Evolutionary conservation across 106 monocot species (phyloP), one percentile per base, ranked within the genome.

Genomic region (Dioscorea alata): DNA sequence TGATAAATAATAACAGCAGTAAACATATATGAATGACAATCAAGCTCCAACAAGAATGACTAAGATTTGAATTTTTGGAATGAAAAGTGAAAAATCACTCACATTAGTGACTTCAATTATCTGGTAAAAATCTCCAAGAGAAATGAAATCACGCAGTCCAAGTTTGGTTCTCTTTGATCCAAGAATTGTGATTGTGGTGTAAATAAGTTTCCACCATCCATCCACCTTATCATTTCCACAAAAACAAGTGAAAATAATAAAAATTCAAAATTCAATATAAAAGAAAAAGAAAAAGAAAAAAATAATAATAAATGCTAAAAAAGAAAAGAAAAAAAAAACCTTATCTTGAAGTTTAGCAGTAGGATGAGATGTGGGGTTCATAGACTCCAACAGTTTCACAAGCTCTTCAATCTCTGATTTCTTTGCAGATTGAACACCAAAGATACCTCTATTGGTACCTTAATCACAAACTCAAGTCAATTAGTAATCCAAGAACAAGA

Each of bases 151-250:
- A 50, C 96, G 80, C 71, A 97, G 68, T 48, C 96, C 91, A 18
- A 97, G 88, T 69, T 89, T 97, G 25, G 91, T 92, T 69, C 91
- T 82, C 72, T 84, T 92, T 20, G 76, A 63, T 52, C 96, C 96
- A 23, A 92, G 79, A 57, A 96, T 89, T 12, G 86, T 65, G 19
- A 96, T 74, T 16, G 91, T 96, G 76, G 88, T 96, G 69, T 96
- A 96, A 50, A 96, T 42, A 28, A 96, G 79, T 73, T 79, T 90
- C 90, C 96, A 96, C 33, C 76, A 64, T 65, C 96, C 96, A 69
- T 82, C 81, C 48, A 96, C 86, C 91, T 96, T 70, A 63, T 8
- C 13, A 34, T 19, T 33, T 54, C 33, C 24, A 18, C 32, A 14
- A 18, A 42, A 16, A 58, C 15, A 49, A 21, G 23, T 8, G 54